Conservation (phyloP, 2,329 filamentous ascomycete genomes). For the Zasmidium cellare region DNA sequence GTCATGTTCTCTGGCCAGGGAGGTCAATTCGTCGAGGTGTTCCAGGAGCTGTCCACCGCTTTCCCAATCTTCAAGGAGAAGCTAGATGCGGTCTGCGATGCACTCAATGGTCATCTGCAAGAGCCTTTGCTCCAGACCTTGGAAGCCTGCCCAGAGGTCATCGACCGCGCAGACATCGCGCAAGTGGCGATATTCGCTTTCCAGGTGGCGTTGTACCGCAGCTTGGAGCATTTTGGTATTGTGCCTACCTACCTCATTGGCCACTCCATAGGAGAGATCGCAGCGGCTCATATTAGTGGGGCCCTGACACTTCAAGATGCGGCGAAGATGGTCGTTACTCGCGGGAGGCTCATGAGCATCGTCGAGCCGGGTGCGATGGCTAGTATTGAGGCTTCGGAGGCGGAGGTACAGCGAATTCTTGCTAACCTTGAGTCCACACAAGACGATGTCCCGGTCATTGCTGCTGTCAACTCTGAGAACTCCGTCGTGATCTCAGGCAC, state of each 20-base stretch:
- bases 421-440: not conserved
- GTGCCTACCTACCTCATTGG: slow-evolving; percentile 28
- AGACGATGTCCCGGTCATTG: not conserved
- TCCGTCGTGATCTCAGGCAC: not conserved
- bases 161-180: slow-evolving; percentile 37
- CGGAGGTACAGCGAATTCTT: not conserved
- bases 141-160: not conserved
- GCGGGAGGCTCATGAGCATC: not conserved
- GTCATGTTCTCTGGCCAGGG: slow-evolving; percentile 20
- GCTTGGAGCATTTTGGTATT: slow-evolving; percentile 33
- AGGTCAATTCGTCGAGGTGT: slow-evolving; percentile 15
- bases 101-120: not conserved
- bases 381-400: not conserved
- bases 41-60: slow-evolving; percentile 17
- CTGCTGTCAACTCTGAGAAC: not conserved
- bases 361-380: not conserved
- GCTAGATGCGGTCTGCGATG: not conserved
- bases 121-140: slow-evolving; percentile 15
- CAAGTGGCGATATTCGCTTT: slow-evolving; percentile 58
- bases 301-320: not conserved
- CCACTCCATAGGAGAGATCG: slow-evolving; percentile 36
- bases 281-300: slow-evolving; percentile 28
- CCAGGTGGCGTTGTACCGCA: slow-evolving; percentile 52
- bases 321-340: not conserved
- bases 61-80: slow-evolving; percentile 2